Percentiles rank a stretch among this genome's conserved stretches.
phyloP scores from a whole-genome alignment of 1,284 basidiomycete species.

The Schizopora paradoxa region DNA sequence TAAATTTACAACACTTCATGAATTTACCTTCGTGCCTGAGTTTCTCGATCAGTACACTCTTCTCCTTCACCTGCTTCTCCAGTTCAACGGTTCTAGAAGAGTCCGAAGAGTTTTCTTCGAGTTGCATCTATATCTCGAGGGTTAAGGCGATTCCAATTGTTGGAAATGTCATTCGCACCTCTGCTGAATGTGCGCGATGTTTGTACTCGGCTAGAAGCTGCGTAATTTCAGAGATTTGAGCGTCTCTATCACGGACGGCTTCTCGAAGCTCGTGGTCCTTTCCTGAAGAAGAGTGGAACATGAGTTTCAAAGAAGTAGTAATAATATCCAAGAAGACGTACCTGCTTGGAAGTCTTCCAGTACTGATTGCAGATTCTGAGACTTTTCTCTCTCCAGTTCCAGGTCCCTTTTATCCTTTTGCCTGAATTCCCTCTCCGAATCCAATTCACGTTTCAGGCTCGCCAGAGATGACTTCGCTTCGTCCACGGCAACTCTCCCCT shows the following conservation, averaged over 20 bases:
- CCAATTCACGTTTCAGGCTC: conserved; percentile 59
- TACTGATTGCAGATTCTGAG: conserved; percentile 84
- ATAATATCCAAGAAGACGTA: conserved; percentile 34
- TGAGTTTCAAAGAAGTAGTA: conserved; percentile 17
- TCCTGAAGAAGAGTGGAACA: conserved; percentile 37
- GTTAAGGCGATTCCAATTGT: conserved; percentile 12
- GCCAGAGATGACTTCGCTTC: conserved; percentile 55
- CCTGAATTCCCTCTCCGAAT: conserved; percentile 54
- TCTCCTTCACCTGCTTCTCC: conserved; percentile 91
- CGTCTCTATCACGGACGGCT: conserved; percentile 78
- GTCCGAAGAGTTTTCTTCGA: conserved; percentile 72
- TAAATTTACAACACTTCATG: not conserved
- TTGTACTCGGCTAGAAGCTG: conserved; percentile 82
- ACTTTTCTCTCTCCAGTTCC: conserved; percentile 70
- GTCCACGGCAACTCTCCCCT: conserved; percentile 71
- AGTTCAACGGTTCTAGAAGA: conserved; percentile 63
- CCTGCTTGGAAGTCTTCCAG: conserved; percentile 92
- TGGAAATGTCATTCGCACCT: conserved; percentile 42
- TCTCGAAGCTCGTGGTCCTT: conserved; percentile 75
- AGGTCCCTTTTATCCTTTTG: conserved; percentile 52
- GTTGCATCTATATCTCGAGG: conserved; percentile 41
- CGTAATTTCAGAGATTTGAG: conserved; percentile 65
- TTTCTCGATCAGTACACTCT: conserved; percentile 87
- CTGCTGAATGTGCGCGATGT: conserved; percentile 78
- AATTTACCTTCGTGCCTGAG: conserved; percentile 85